These are phyloP conservation scores for Microstegium vimineum DNA, from an alignment of 176 grass and related monocot genomes.

Conservation along the genomic window DNA sequence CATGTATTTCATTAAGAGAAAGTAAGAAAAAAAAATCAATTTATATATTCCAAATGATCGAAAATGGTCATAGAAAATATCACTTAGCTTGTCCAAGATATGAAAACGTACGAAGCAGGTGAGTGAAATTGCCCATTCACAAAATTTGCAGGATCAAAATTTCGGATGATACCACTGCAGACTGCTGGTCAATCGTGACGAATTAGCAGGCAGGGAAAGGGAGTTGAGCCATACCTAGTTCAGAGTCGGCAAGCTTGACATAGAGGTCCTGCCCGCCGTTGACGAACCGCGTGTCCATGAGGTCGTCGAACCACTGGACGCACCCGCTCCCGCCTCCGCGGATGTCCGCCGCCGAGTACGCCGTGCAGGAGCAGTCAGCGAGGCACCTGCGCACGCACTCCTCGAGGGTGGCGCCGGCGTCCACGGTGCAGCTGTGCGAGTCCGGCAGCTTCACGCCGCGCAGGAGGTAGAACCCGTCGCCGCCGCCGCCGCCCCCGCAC, in stretches of 20 bases:
- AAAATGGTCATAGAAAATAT: too few relatives aligned
- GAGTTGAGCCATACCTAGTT: slow-evolving; percentile 17
- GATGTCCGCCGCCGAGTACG: slow-evolving; percentile 43
- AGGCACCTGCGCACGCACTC: slow-evolving; percentile 30
- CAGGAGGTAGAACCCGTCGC: slow-evolving; percentile 42
- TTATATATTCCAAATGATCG: too few relatives aligned
- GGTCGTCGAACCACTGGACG: slow-evolving; percentile 48
- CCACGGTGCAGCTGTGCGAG: slow-evolving; percentile 11
- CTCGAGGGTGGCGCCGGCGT: slow-evolving; percentile 2
- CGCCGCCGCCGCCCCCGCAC: slow-evolving; percentile 9
- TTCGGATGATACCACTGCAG: not conserved
- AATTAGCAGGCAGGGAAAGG: not conserved
- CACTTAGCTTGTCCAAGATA: too few relatives aligned
- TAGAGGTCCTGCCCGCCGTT: slow-evolving; percentile 40
- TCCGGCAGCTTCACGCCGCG: slow-evolving; percentile 54
- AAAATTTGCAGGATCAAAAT: not conserved
- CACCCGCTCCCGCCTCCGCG: slow-evolving; percentile 34
- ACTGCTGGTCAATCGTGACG: not conserved
- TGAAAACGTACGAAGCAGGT: not conserved
- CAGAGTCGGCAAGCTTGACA: slow-evolving; percentile 29
- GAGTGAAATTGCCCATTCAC: not conserved
- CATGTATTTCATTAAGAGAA: too few relatives aligned
- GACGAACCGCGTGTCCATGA: slow-evolving; percentile 42
- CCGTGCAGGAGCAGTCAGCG: slow-evolving; percentile 33
- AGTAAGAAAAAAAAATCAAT: too few relatives aligned